Evolutionary conservation across 176 grass and related monocot genomes (phyloP).

Genomic region (Tuctoria greenei): DNA sequence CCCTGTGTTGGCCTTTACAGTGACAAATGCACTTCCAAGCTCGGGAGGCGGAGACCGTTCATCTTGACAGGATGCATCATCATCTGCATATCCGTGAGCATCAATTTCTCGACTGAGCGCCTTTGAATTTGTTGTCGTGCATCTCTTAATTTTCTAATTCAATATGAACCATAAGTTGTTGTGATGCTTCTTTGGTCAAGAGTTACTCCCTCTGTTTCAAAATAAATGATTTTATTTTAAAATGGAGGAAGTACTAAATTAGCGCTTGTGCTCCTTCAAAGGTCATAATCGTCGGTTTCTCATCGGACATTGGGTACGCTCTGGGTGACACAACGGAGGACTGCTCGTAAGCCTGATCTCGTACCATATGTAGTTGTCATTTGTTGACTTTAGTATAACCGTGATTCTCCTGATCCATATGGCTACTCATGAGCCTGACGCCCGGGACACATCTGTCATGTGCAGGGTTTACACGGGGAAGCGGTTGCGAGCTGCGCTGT

Average conservation of each 20-base stretch:
- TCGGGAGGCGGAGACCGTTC: constrained; percentile 68
- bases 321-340: constrained; percentile 66
- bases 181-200: too few species aligned
- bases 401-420: neutral
- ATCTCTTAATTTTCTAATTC: neutral
- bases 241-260: too few species aligned
- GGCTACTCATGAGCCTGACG: too few species aligned
- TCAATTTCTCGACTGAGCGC: neutral
- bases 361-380: neutral
- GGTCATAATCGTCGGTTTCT: constrained; percentile 67
- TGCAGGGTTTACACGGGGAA: constrained; percentile 61
- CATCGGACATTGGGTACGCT: constrained; percentile 70
- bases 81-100: constrained; percentile 63
- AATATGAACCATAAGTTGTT: neutral
- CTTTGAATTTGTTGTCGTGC: neutral
- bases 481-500: constrained; percentile 50
- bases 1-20: constrained; percentile 68
- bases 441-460: neutral
- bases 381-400: neutral
- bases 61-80: constrained; percentile 60
- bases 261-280: neutral
- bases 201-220: too few species aligned
- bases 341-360: constrained; percentile 54
- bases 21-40: constrained; percentile 61
- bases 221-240: too few species aligned